A percentile compares a stretch with the other conserved stretches of the same genome.
Evolutionary conservation across 2,329 filamentous ascomycete species (phyloP).

Genomic region (Talaromyces sp.): DNA sequence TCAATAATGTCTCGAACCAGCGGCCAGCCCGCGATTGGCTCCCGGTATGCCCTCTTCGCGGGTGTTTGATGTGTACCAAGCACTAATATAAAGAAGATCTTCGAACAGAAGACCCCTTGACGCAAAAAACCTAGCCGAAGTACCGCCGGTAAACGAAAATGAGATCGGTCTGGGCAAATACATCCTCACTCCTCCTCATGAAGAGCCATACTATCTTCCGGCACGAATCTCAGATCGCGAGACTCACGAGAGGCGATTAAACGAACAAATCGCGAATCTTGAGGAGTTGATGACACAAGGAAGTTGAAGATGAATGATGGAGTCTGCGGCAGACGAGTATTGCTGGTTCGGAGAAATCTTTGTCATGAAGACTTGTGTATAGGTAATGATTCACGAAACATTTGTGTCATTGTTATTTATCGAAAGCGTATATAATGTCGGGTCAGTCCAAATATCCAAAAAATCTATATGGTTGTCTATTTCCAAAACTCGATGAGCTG

Average conservation of each 20-base stretch:
- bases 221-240: not conserved
- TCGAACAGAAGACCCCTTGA: not conserved
- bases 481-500: conserved; percentile 47
- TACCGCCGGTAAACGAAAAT: not conserved
- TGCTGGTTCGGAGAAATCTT: not conserved
- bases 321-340: not conserved
- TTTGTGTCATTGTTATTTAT: not conserved
- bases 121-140: conserved; percentile 5
- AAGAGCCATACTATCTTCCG: conserved; percentile 10
- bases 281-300: conserved; percentile 3
- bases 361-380: not conserved
- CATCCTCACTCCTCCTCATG: not conserved
- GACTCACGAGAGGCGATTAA: not conserved
- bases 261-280: not conserved
- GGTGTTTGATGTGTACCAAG: not conserved
- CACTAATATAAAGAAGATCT: not conserved
- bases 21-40: not conserved
- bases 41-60: conserved; percentile 5
- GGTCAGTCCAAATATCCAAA: not conserved
- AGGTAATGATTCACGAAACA: not conserved
- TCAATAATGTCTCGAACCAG: conserved; percentile 1
- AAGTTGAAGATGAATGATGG: not conserved
- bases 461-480: not conserved
- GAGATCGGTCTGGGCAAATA: conserved; percentile 9
- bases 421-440: not conserved